Base-by-base conservation (phyloP, 225 moss, liverwort and hornwort species). In the Pleurozium schreberi region DNA sequence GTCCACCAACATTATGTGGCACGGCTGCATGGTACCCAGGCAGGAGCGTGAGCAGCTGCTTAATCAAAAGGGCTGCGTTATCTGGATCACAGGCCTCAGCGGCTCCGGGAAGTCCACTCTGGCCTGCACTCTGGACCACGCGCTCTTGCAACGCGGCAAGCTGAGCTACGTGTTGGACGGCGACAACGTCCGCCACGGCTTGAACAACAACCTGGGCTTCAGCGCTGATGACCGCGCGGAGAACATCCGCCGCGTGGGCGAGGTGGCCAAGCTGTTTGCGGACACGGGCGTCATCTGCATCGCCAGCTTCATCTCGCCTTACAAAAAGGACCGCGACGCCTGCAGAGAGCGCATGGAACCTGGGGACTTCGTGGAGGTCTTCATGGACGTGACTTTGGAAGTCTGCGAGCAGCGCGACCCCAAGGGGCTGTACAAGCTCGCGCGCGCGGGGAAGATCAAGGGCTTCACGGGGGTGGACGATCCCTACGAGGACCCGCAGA, bases 261-360 rank as follows among this genome's bases (percentile, higher is more conserved):
- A 96, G 67, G 94, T 95, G 25, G 95, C 96, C 38, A 95, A 95
- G 86, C 88, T 96, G 28, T 96, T 95, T 40, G 92, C 95, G 1
- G 95, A 96, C 86, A 93, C 96, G 7, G 94, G 96, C 55, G 47
- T 96, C 85, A 94, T 96, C 53, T 90, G 93, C 59, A 91, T 96
- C 50, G 96, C 94, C 30, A 96, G 96, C 89, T 96, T 95, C 91
- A 95, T 96, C 36, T 96, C 96, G 40, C 96, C 96, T 3, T 96
- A 96, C 84, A 76, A 81, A 73, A 91, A 88, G 82, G 96, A 96
- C 62, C 73, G 96, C 38, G 96, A 96, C 28, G 92, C 86, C 9
- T 94, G 93, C 86, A 87, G 95, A 61, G 65, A 85, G 62, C 85
- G 94, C 43, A 74, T 96, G 88, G 33, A n/a, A 11, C 82, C 87